Percentiles rank a stretch among this genome's conserved stretches.
phyloP scores from a whole-genome alignment of 2,329 filamentous ascomycete genomes.

The Penicillium sp. region DNA sequence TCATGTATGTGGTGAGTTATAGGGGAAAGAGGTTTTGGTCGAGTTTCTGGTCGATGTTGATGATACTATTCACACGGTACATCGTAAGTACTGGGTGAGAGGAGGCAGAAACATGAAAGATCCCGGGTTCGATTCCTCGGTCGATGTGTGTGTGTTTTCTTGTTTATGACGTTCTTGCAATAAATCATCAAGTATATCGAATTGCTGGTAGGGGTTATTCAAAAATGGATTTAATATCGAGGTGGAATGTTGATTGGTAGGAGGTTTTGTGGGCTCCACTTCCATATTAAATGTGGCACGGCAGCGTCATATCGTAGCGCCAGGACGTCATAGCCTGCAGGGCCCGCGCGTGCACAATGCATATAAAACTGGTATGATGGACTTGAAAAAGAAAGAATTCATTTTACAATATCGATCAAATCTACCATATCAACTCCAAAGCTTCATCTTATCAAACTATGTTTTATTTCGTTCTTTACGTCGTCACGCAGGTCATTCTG shows the following conservation, averaged over 20 bases:
- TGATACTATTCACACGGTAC: not conserved
- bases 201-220: not conserved
- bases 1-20: not conserved
- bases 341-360: not conserved
- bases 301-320: conserved; percentile 18
- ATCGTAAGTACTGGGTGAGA: not conserved
- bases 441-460: conserved; percentile 2
- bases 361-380: not conserved
- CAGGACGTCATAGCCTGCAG: conserved; percentile 22
- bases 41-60: not conserved
- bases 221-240: not conserved
- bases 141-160: not conserved
- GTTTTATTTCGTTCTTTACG: conserved; percentile 18
- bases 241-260: not conserved
- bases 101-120: not conserved
- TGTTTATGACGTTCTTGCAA: not conserved
- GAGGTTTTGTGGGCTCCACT: not conserved
- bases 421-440: not conserved
- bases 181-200: not conserved
- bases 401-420: not conserved
- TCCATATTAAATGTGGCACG: not conserved
- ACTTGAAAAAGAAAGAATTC: not conserved
- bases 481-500: conserved; percentile 14
- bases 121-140: not conserved
- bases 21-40: not conserved